These are phyloP conservation scores for Blepharisma japonicum DNA, from an alignment of 73 alveolate species.

Conservation along the genomic window DNA sequence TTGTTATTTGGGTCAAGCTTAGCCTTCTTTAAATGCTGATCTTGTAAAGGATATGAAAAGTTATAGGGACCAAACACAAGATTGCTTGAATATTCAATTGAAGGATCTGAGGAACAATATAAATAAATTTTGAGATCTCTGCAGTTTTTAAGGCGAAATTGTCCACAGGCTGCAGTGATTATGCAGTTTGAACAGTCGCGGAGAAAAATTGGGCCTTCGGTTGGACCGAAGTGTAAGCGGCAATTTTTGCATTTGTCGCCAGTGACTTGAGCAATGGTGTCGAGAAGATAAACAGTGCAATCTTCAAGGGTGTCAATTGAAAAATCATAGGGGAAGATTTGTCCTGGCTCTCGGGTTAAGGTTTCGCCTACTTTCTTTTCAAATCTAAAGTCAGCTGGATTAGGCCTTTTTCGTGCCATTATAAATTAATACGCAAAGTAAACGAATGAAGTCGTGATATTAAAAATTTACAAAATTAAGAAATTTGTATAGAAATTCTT, in stretches of 20 bases:
- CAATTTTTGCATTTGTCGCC: slow-evolving; percentile 20
- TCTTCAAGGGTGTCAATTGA: slow-evolving; percentile 32
- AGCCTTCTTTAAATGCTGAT: slow-evolving; percentile 8
- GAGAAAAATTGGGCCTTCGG: slow-evolving; percentile 24
- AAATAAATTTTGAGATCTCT: not conserved
- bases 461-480: no score
- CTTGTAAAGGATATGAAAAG: slow-evolving; percentile 30
- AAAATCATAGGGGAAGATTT: slow-evolving; percentile 12
- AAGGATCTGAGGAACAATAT: slow-evolving; percentile 26
- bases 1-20: not conserved
- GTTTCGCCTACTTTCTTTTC: slow-evolving; percentile 18
- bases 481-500: no score
- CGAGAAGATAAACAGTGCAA: slow-evolving; percentile 30
- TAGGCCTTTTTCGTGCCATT: slow-evolving; percentile 33
- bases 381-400: slow-evolving; percentile 30
- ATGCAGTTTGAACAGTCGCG: slow-evolving; percentile 27
- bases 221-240: slow-evolving; percentile 27
- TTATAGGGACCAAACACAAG: slow-evolving; percentile 32
- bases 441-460: not conserved
- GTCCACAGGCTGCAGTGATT: slow-evolving; percentile 2
- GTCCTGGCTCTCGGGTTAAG: slow-evolving; percentile 29
- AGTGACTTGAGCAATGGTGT: slow-evolving; percentile 21
- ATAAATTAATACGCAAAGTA: not conserved
- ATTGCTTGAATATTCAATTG: slow-evolving; percentile 23
- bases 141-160: slow-evolving; percentile 30